A percentile compares a stretch with the other conserved stretches of the same genome.
phyloP scores from a whole-genome alignment of 73 alveolate genomes.

The Tetrahymena thermophila region DNA sequence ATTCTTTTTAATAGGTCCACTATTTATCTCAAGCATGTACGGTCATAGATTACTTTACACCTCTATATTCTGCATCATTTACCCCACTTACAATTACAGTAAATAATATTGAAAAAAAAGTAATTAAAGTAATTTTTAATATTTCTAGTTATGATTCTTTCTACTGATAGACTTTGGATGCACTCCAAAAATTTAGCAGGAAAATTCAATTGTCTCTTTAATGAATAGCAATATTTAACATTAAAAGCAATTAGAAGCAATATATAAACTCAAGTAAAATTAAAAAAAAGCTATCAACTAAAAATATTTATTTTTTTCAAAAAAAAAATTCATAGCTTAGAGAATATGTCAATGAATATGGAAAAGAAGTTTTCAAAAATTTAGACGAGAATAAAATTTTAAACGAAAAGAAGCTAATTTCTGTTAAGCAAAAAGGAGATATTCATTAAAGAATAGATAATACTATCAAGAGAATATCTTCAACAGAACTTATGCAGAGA shows the following conservation, averaged over 20 bases:
- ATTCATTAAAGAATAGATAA: neutral
- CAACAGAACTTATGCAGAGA: neutral
- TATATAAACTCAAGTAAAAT: neutral
- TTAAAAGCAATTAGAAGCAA: neutral
- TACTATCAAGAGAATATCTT: neutral
- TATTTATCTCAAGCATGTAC: neutral
- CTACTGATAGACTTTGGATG: neutral
- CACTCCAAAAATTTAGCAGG: neutral
- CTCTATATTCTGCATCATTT: neutral
- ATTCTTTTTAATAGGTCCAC: constrained; percentile 12
- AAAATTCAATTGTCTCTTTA: neutral
- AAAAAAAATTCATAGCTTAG: neutral
- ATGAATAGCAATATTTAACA: neutral
- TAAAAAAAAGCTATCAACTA: no score
- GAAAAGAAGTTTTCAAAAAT: neutral
- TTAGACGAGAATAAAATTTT: neutral
- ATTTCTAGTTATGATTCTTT: neutral
- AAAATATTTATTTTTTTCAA: no score
- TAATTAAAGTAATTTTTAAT: neutral
- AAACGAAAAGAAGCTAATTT: neutral
- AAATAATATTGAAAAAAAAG: neutral
- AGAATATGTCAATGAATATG: neutral
- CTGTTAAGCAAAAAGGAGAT: neutral
- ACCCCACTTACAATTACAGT: neutral
- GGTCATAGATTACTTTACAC: neutral